Evolutionary conservation across 768 basidiomycete genomes (phyloP).

Genomic region (Lactifluus pinguis): DNA sequence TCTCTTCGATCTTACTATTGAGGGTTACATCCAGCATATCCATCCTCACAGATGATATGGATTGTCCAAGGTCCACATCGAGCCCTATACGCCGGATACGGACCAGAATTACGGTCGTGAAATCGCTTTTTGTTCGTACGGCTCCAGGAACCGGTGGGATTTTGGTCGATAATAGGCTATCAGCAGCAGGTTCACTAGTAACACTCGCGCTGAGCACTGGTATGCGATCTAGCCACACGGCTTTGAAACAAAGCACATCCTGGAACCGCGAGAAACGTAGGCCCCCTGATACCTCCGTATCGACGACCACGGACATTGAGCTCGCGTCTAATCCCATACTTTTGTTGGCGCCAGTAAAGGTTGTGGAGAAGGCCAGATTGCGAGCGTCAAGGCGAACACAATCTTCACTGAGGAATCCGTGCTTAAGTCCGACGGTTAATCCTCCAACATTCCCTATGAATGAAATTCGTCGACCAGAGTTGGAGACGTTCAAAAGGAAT

Average conservation of each 20-base stretch:
- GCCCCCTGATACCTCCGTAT: constrained; percentile 74
- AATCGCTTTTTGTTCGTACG: constrained; percentile 29
- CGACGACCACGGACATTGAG: constrained; percentile 66
- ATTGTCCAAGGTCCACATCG: constrained; percentile 77
- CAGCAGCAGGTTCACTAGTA: constrained; percentile 20
- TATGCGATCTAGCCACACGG: constrained; percentile 87
- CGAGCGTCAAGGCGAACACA: constrained; percentile 73
- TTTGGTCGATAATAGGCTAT: constrained; percentile 7
- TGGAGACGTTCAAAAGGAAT: constrained; percentile 70
- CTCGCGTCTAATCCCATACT: constrained; percentile 31
- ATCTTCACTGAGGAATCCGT: constrained; percentile 78
- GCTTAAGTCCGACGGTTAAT: constrained; percentile 70
- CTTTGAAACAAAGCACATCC: constrained; percentile 91
- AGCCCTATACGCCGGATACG: constrained; percentile 67
- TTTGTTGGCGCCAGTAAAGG: constrained; percentile 47
- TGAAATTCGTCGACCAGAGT: constrained; percentile 59
- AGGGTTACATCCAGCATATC: constrained; percentile 55
- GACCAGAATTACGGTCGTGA: constrained; percentile 57
- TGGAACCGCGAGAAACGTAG: constrained; percentile 81
- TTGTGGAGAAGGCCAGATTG: constrained; percentile 71
- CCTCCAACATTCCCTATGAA: constrained; percentile 78
- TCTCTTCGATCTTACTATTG: constrained; percentile 56
- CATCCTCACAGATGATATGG: constrained; percentile 65
- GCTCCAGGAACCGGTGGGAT: constrained; percentile 9
- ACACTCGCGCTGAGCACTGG: constrained; percentile 54